Evolutionary conservation across 2,329 filamentous ascomycete genomes (phyloP).

Genomic region (Talaromyces sp.): DNA sequence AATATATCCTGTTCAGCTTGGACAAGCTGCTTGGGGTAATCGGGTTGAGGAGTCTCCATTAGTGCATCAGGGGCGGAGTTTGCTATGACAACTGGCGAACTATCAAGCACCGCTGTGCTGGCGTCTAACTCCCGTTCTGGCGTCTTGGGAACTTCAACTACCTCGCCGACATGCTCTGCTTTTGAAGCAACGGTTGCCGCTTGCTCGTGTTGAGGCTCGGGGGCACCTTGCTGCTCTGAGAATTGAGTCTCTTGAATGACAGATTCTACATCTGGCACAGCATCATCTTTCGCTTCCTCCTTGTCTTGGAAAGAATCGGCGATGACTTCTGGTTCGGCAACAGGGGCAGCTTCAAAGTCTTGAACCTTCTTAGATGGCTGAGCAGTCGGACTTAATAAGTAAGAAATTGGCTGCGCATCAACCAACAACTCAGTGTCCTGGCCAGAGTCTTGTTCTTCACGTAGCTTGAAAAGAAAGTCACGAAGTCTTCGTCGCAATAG

Average conservation of each 20-base stretch:
- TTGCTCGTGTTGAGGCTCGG: background rate
- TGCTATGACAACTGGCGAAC: background rate
- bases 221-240: background rate
- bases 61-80: background rate
- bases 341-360: background rate
- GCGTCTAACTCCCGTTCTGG: background rate
- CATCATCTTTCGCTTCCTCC: background rate
- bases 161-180: background rate
- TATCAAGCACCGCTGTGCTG: background rate
- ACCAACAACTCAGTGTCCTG: slow-evolving; percentile 34
- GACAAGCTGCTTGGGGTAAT: background rate
- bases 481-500: slow-evolving; percentile 65
- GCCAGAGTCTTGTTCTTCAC: slow-evolving; percentile 53
- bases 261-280: background rate
- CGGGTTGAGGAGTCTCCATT: background rate
- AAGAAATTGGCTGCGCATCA: slow-evolving; percentile 30
- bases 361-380: background rate
- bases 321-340: background rate
- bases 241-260: slow-evolving; percentile 14
- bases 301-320: slow-evolving; percentile 7
- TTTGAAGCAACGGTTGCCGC: background rate
- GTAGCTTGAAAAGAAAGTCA: slow-evolving; percentile 61
- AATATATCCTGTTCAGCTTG: background rate
- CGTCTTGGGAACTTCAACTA: slow-evolving; percentile 8
- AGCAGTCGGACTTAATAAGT: slow-evolving; percentile 26